A percentile compares a stretch with the other conserved stretches of the same genome.
Evolutionary conservation across 2,329 filamentous ascomycete species (phyloP).

Genomic region (Microsporum audouinii): DNA sequence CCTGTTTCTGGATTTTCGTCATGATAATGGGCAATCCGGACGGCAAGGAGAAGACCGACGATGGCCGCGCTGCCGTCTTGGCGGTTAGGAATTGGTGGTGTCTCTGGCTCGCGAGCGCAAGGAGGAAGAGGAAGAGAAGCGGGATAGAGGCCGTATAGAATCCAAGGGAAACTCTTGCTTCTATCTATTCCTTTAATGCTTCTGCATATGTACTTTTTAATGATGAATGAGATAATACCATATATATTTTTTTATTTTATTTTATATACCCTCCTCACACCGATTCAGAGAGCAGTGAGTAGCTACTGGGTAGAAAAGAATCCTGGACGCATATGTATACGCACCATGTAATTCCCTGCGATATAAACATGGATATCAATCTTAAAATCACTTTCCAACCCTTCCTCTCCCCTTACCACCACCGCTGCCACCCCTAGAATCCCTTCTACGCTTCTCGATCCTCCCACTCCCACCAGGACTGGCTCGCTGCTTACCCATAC

Average conservation of each 20-base stretch:
- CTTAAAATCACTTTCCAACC: background rate
- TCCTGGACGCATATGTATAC: no score
- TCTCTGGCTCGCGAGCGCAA: conserved; percentile 36
- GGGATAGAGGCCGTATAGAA: background rate
- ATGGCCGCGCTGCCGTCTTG: conserved; percentile 49
- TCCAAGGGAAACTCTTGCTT: background rate
- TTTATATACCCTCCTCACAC: background rate
- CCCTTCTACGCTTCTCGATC: conserved; percentile 13
- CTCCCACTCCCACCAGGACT: conserved; percentile 19
- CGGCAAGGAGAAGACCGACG: conserved; percentile 47
- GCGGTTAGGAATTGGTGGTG: conserved; percentile 51
- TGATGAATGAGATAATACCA: background rate
- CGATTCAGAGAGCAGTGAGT: no score
- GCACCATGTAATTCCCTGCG: no score
- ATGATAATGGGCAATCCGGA: conserved; percentile 52
- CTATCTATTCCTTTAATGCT: background rate
- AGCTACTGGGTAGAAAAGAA: no score
- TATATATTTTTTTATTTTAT: background rate
- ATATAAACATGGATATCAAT: conserved; percentile 3
- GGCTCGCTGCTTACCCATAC: conserved; percentile 20
- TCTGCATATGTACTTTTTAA: background rate
- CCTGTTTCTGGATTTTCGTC: conserved; percentile 52
- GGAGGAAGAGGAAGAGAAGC: conserved; percentile 8
- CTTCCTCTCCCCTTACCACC: conserved; percentile 9
- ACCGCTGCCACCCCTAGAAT: conserved; percentile 11